A percentile compares a stretch with the other conserved stretches of the same genome.
These are phyloP conservation scores for Quercus gilva DNA, from an alignment of 306 rosid genomes.

Conservation along the genomic window DNA sequence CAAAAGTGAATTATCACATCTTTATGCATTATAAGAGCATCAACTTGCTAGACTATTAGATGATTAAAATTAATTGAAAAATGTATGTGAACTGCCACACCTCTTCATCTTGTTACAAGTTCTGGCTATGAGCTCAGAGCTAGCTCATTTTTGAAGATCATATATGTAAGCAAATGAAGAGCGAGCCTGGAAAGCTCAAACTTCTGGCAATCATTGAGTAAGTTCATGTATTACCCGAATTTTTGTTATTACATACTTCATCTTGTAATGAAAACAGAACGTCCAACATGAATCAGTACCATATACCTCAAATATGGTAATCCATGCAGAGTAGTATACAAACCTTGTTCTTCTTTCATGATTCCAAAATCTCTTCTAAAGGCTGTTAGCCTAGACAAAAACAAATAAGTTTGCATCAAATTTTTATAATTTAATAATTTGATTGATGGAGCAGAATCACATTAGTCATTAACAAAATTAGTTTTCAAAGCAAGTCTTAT, in stretches of 20 bases:
- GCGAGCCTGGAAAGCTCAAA: not conserved
- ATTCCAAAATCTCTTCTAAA: slow-evolving; percentile 64
- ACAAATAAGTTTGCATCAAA: not conserved
- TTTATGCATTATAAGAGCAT: not conserved
- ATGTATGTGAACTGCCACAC: not conserved
- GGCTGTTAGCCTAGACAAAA: slow-evolving; percentile 74
- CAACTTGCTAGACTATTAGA: too few relatives aligned
- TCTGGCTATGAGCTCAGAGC: not conserved
- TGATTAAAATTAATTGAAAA: too few relatives aligned
- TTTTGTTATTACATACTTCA: slow-evolving; percentile 61
- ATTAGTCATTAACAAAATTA: not conserved
- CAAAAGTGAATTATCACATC: not conserved
- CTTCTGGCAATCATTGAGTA: not conserved
- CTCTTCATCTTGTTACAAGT: not conserved
- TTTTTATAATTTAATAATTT: not conserved
- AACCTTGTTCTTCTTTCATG: slow-evolving; percentile 70
- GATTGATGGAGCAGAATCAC: not conserved
- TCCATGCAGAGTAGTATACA: not conserved
- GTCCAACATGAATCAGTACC: slow-evolving; percentile 1
- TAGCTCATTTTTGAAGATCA: not conserved
- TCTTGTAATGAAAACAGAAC: slow-evolving; percentile 39
- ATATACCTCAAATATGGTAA: slow-evolving; percentile 1
- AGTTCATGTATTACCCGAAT: slow-evolving; percentile 59
- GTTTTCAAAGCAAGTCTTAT: not conserved
- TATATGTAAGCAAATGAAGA: not conserved